A percentile compares a stretch with the other conserved stretches of the same genome.
phyloP scores from a whole-genome alignment of 257 asterid species.

The Gentiana dahurica region DNA sequence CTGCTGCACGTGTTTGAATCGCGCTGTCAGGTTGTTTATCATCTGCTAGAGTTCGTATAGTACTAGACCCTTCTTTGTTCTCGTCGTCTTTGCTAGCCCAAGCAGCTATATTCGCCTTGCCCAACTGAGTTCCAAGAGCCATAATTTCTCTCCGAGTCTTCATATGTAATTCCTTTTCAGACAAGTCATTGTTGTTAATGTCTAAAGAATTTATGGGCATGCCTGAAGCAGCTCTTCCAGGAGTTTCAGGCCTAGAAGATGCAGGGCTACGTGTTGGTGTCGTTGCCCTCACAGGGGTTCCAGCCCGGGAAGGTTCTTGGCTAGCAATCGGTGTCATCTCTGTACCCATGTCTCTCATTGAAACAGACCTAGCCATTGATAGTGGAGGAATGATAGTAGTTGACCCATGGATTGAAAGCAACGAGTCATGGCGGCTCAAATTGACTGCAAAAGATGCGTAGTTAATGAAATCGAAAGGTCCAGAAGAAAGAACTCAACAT shows the following conservation, averaged over 20 bases:
- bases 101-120: conserved; percentile 91
- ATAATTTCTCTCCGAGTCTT: conserved; percentile 83
- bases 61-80: conserved; percentile 32
- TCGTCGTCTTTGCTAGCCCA: conserved; percentile 93
- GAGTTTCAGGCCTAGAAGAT: conserved; percentile 76
- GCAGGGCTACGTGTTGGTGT: conserved; percentile 90
- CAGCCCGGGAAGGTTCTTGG: conserved; percentile 89
- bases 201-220: conserved; percentile 25
- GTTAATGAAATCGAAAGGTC: neutral
- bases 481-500: neutral
- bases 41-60: conserved; percentile 17
- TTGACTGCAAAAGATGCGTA: conserved; percentile 19
- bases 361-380: conserved; percentile 65
- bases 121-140: conserved; percentile 82
- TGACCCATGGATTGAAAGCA: conserved; percentile 25
- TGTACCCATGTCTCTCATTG: conserved; percentile 98
- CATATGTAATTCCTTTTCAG: conserved; percentile 73
- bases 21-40: conserved; percentile 45
- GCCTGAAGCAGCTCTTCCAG: conserved; percentile 64
- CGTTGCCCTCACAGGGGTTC: conserved; percentile 70
- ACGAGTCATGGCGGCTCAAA: conserved; percentile 30
- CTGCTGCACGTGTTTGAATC: conserved; percentile 67
- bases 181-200: conserved; percentile 29
- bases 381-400: conserved; percentile 22
- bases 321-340: conserved; percentile 99